Base-by-base conservation (phyloP, 129 eudicot species). In the Smallanthus sonchifolius region DNA sequence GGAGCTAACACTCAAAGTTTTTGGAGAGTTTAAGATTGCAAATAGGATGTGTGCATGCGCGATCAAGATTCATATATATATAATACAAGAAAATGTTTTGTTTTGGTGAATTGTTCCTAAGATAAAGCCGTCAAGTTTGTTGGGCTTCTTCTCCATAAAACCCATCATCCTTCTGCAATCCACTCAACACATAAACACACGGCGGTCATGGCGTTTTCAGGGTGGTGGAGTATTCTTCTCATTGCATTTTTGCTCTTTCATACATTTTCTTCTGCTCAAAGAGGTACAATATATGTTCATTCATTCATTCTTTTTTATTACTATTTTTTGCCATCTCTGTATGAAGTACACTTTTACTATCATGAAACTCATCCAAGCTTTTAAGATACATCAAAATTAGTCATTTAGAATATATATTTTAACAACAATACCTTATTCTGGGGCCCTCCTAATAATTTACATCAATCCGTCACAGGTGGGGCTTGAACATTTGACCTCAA, bases 101-200 rank as follows among this genome's bases (percentile, higher is more conserved):
- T 70, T 77, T 79, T 65, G 47, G 62, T 56, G 59, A 76, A 34
- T 24, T 76, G 40, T 54, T 30, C 49, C 68, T 67, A 72, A 72
- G 5, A 71, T 62, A 67, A 70, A 72, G 86, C 84, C 86, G 76
- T 62, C 80, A 28, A 80, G 1, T 70, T 78, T 62, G 80, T 79
- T 71, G 77, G 42, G 20, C 13, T 77, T 70, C 72, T 37, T 59
- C 52, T 75, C 60, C 66, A 76, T 83, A 79, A 57, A 79, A 24
- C 34, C 39, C 70, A 67, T 34, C 20, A 36, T 51, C 54, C 34
- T 20, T 65, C 16, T 65, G 34, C 28, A 62, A 35, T 11, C 44
- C 65, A 5, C 19, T 7, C 2, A 2, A 51, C 73, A 20, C 55
- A 37, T 28, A 55, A 11, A 30, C 77, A 54, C 34, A 67, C 37